Evolutionary conservation across 306 rosid genomes (phyloP), one percentile per base, ranked within the genome.

Genomic region (Vigna angularis): DNA sequence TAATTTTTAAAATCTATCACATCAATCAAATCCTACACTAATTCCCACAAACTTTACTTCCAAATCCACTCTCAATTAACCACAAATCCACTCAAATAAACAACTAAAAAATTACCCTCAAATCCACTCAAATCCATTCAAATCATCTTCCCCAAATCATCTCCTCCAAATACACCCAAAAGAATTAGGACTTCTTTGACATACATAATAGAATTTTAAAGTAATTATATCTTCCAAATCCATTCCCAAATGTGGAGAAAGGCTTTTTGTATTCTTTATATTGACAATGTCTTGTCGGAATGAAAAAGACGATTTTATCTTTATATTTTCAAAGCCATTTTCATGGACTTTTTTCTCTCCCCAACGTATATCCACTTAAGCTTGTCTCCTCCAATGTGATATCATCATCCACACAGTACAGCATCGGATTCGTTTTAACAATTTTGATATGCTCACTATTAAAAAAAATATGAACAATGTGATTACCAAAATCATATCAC

Each of bases 341-440:
- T 34, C 50, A 56, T 22, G 40, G 8, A 22, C 55, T 42, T 57
- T 66, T 34, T 40, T 66, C 13, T 20, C 5, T 13, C 47, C 9
- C 56, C 51, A 17, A 26, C 30, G 0, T 18, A 9, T 38, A 9
- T 38, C 73, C 66, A 51, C 51, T 66, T 66, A 16, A 66, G 12
- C 30, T 36, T 76, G 65, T 76, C 80, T 15, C 72, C 65, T 15
- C 30, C 4, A 36, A 5, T 57, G 26, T 65, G 26, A 65, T 52
- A 22, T 65, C 51, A 52, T 66, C 44, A 52, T 15, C 47, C 66
- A 77, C 48, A 15, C n/a, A 18, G 40, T 9, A 66, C 53, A 57
- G 81, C 74, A 40, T 66, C 7, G 55, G 74, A 77, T 77, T 77
- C 81, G 36, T 26, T 44, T 76, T 77, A 3, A 66, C 3, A 38